Evolutionary conservation across 768 basidiomycete genomes (phyloP), one percentile per base, ranked within the genome.

Genomic region (Tephrocybe sp.): DNA sequence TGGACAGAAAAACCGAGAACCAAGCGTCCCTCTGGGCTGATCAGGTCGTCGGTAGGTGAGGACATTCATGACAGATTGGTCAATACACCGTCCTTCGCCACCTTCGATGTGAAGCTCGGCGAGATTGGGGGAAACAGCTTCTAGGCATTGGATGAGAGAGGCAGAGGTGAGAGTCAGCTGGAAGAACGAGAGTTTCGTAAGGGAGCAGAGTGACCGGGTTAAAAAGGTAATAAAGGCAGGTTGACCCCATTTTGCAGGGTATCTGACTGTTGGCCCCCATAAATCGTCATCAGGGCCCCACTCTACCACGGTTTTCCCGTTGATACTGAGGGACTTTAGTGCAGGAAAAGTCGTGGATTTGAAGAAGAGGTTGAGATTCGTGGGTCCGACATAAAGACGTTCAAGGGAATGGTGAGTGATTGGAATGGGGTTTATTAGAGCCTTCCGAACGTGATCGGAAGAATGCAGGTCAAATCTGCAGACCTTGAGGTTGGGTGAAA

Each of bases 281-380:
- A 32, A 15, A 15, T 36, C 49, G 21, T 50, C 43, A n/a, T 30
- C 19, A 26, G 19, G 12, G 15, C 27, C 25, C 27, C n/a, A 34
- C 16, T 43, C 15, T 13, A 35, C 22, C 12, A 27, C 35, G 9
- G 31, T 28, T 21, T 36, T 18, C 8, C 45, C 46, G 31, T 52
- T 31, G 28, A 52, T 41, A 15, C 44, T 52, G 22, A 52, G 51
- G 4, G 37, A 7, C 31, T 42, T 4, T n/a, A 52, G 44, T 7
- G 46, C 35, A 19, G 51, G 51, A 5, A 52, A 22, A 8, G 51
- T 52, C 6, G 47, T 37, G 6, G 27, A 34, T 26, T 30, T 45
- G 40, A 52, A 52, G 32, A 52, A 52, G 9, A 47, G 39, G 6
- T 26, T 31, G n/a, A 41, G 28, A 25, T 50, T 50, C 5, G 49